Conservation (phyloP, 768 basidiomycete species). For the Suillus discolor region DNA sequence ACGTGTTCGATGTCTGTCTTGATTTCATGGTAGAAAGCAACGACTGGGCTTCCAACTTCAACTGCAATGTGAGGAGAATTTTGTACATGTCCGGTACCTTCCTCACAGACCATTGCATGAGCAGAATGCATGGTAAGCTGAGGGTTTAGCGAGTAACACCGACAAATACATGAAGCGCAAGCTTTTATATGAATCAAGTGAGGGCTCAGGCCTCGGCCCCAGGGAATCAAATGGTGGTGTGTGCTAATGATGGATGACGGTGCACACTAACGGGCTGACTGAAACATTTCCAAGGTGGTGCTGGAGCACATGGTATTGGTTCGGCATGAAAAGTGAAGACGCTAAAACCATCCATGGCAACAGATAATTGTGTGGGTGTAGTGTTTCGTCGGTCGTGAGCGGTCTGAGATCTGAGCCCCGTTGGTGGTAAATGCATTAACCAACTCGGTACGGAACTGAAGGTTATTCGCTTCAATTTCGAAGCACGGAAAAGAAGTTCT, state of each 20-base stretch:
- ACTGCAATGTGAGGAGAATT: neutral
- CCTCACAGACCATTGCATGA: neutral
- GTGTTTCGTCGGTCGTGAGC: neutral
- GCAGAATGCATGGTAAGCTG: no score
- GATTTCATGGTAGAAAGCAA: neutral
- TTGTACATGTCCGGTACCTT: neutral
- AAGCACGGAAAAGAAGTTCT: neutral
- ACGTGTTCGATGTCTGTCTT: conserved; percentile 41
- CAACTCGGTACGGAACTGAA: neutral
- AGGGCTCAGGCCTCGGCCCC: neutral
- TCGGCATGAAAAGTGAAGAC: neutral
- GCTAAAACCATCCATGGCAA: neutral
- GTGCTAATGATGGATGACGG: neutral
- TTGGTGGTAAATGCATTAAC: neutral
- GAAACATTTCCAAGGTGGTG: neutral
- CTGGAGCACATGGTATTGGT: neutral
- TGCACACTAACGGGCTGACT: neutral
- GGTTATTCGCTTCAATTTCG: neutral
- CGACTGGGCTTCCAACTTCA: neutral
- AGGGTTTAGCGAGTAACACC: neutral
- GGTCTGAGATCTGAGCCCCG: neutral
- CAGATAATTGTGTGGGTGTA: neutral
- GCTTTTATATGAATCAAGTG: neutral
- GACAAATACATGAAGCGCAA: neutral
- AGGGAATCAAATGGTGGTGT: neutral